Base-by-base conservation (phyloP, 441 rosid species). In the Aquilaria agallochum region DNA sequence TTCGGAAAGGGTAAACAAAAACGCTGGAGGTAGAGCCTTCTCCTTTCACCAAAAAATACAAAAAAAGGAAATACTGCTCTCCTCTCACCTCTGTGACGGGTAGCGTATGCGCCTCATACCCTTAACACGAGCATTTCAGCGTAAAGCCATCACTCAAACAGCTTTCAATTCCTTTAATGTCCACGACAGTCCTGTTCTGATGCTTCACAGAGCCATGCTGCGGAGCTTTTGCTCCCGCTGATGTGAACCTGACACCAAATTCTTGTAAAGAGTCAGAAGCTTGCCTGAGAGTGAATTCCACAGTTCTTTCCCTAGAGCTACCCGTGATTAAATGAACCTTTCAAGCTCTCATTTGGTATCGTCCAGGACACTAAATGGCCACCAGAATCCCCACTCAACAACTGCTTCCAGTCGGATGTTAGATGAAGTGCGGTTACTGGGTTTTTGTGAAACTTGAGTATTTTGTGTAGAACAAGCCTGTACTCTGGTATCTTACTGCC, bases 361-460 rank as follows among this genome's bases (percentile, higher is more conserved):
- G 92, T 86, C 99, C 98, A 96, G 12, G 99, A 89, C 53, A 82
- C 64, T 75, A 96, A 77, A 72, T 90, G 90, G 63, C 99, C 99
- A 40, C 72, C 76, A 27, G 87, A 87, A 76, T 96, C 99, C 56
- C 99, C 99, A 63, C 93, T 96, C 33, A 96, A 78, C 64, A 96
- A 74, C 79, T 96, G 98, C 88, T 91, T 96, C 71, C 89, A 79
- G 74, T 93, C 96, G 53, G 78, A 72, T 5, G 93, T 81, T 67
- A 89, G 86, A 73, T 78, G 76, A 65, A 96, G 89, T 54, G 99
- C 92, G 5, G 98, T 89, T 44, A 96, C 96, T 0, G 98, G 86
- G 69, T 86, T 84, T 75, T 86, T 96, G 62, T 96, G 99, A 66
- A 74, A 89, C 77, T 93, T 93, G 70, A 96, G 77, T 60, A 90